These are phyloP conservation scores for Dendrocalamus latiflorus DNA, from an alignment of 202 grass and related monocot genomes.

Conservation along the genomic window DNA sequence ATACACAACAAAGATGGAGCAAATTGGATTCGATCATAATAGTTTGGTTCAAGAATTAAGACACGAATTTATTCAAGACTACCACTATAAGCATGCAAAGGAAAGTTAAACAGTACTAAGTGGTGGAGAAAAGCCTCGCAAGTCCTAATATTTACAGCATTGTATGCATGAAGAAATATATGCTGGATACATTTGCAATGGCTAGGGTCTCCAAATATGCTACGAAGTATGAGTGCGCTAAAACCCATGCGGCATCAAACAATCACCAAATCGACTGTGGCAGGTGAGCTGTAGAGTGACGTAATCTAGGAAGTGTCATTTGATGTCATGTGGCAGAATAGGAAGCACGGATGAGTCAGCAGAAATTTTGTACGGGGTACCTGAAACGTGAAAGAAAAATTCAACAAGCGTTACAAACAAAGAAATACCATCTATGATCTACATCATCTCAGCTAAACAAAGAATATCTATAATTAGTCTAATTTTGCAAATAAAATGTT, in stretches of 20 bases:
- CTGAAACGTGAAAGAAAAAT: conserved; percentile 47
- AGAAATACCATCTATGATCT: neutral
- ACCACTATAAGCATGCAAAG: neutral
- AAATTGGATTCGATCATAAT: neutral
- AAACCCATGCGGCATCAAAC: conserved; percentile 71
- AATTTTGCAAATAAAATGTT: neutral
- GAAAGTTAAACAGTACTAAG: neutral
- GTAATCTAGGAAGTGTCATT: conserved; percentile 81
- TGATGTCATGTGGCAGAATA: conserved; percentile 86
- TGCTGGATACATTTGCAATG: conserved; percentile 81
- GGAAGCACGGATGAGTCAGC: conserved; percentile 76
- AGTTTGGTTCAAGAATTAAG: neutral
- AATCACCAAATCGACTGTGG: conserved; percentile 60
- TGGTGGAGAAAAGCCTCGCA: neutral
- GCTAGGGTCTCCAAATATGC: conserved; percentile 89
- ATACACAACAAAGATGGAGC: neutral
- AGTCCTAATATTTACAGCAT: neutral
- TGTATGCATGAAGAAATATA: conserved; percentile 5
- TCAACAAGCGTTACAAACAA: neutral
- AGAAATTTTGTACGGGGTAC: conserved; percentile 84
- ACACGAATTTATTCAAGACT: neutral
- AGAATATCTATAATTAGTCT: neutral
- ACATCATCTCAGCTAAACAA: neutral
- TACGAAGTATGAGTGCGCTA: conserved; percentile 81
- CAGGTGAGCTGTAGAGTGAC: conserved; percentile 45